phyloP scores from a whole-genome alignment of 495 filamentous ascomycete species.

The Bacidia rubella region DNA sequence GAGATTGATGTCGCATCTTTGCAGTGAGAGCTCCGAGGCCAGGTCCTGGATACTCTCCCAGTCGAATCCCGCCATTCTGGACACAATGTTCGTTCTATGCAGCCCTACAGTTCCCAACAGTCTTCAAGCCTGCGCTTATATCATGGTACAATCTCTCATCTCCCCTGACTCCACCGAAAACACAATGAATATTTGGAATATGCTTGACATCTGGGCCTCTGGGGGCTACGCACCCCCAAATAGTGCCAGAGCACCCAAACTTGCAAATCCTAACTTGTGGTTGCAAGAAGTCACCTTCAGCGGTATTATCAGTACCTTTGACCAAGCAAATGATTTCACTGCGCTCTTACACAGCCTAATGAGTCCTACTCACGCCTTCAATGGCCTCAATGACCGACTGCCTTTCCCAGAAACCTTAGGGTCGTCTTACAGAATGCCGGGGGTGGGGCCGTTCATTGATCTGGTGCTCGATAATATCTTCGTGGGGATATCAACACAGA shows the following conservation, averaged over 20 bases:
- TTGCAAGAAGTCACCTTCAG: slow-evolving; percentile 43
- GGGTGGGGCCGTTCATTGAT: slow-evolving; percentile 86
- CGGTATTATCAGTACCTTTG: slow-evolving; percentile 53
- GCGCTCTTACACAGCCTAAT: slow-evolving; percentile 56
- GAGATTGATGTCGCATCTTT: slow-evolving; percentile 68
- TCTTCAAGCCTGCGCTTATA: slow-evolving; percentile 65
- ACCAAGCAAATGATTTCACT: slow-evolving; percentile 72
- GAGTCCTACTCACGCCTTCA: slow-evolving; percentile 41
- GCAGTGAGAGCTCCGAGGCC: slow-evolving; percentile 50
- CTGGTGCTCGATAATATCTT: slow-evolving; percentile 70
- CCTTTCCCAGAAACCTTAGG: slow-evolving; percentile 85
- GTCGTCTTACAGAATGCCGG: slow-evolving; percentile 60
- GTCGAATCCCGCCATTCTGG: slow-evolving; percentile 45
- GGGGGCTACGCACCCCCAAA: slow-evolving; percentile 31
- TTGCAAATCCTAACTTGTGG: slow-evolving; percentile 28
- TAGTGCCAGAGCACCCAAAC: slow-evolving; percentile 23
- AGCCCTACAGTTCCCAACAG: slow-evolving; percentile 54
- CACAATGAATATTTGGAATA: slow-evolving; percentile 54
- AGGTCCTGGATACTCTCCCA: slow-evolving; percentile 56
- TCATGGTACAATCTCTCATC: slow-evolving; percentile 51
- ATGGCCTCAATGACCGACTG: slow-evolving; percentile 53
- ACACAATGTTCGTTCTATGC: slow-evolving; percentile 54
- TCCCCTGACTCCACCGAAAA: slow-evolving; percentile 45
- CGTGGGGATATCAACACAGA: slow-evolving; percentile 42
- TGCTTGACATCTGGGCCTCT: slow-evolving; percentile 59